These are phyloP conservation scores for Ceratocystis cacaofunesta DNA, from an alignment of 2,329 filamentous ascomycete species.

Conservation along the genomic window DNA sequence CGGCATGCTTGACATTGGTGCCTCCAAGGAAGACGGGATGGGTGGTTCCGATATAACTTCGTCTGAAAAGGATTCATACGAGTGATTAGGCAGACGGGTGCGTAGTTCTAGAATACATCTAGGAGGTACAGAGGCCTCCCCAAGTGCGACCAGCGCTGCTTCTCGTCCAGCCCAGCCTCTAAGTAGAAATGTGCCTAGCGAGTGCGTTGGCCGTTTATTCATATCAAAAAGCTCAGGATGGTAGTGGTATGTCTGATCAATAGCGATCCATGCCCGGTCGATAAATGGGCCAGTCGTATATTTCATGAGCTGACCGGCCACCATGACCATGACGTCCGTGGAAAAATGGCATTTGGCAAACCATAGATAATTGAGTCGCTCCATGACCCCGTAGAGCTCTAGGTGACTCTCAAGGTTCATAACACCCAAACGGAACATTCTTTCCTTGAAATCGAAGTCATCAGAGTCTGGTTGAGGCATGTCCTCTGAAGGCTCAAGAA, in stretches of 20 bases:
- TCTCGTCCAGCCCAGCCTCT: constrained; percentile 35
- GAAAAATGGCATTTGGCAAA: constrained; percentile 41
- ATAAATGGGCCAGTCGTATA: constrained; percentile 35
- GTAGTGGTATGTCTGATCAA: constrained; percentile 33
- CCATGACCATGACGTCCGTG: constrained; percentile 39
- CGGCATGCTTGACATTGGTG: constrained; percentile 17
- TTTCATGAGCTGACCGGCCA: constrained; percentile 38
- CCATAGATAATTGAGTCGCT: constrained; percentile 38
- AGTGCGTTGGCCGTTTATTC: constrained; percentile 26
- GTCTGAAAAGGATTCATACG: constrained; percentile 21
- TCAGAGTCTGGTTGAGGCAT: constrained; percentile 37
- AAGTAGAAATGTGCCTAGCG: constrained; percentile 9
- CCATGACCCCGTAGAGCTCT: constrained; percentile 29
- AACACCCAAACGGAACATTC: constrained; percentile 40
- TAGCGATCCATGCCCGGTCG: constrained; percentile 37
- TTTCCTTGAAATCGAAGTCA: constrained; percentile 35
- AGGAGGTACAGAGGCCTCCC: constrained; percentile 29
- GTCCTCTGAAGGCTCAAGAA: constrained; percentile 33
- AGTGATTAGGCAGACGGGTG: constrained; percentile 27
- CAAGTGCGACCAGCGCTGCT: constrained; percentile 26
- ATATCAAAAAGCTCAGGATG: constrained; percentile 38
- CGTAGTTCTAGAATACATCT: constrained; percentile 33
- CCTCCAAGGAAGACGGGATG: constrained; percentile 14
- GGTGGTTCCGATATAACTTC: constrained; percentile 18
- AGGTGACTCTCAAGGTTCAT: constrained; percentile 34